These are phyloP conservation scores for Protomyces lactucae-debilis DNA, from an alignment of 1,139 yeast genomes.

Conservation along the genomic window DNA sequence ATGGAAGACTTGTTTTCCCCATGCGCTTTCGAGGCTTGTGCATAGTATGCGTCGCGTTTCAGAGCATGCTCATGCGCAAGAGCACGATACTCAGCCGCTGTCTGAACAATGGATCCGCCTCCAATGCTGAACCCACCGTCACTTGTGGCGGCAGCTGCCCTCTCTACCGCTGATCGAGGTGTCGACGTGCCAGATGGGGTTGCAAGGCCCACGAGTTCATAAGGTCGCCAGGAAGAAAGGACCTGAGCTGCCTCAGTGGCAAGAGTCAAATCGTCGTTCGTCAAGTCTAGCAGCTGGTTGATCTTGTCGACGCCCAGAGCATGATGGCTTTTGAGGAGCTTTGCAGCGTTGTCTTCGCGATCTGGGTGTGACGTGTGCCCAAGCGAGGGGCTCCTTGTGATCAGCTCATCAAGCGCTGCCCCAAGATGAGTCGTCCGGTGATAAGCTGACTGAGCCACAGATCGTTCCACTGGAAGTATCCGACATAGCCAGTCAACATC, in stretches of 20 bases:
- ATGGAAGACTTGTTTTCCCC: constrained; percentile 11
- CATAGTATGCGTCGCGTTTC: constrained; percentile 23
- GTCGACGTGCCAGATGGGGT: neutral
- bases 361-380: neutral
- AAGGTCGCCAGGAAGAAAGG: constrained; percentile 12
- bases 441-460: constrained; percentile 9
- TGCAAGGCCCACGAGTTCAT: neutral
- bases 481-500: constrained; percentile 18
- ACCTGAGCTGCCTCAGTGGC: constrained; percentile 18
- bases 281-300: neutral
- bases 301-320: neutral
- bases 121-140: too few relatives aligned
- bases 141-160: neutral
- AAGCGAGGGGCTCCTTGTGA: neutral
- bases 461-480: neutral
- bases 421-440: constrained; percentile 15
- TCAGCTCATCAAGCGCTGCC: constrained; percentile 15
- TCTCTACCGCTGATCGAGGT: neutral
- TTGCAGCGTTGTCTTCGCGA: neutral
- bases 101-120: neutral
- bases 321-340: constrained; percentile 3
- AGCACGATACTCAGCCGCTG: constrained; percentile 18
- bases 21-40: constrained; percentile 25
- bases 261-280: neutral
- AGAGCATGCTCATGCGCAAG: constrained; percentile 20